A percentile compares a stretch with the other conserved stretches of the same genome.
Evolutionary conservation across 2,329 filamentous ascomycete genomes (phyloP).

Genomic region (Rhynchosporium graminicola): DNA sequence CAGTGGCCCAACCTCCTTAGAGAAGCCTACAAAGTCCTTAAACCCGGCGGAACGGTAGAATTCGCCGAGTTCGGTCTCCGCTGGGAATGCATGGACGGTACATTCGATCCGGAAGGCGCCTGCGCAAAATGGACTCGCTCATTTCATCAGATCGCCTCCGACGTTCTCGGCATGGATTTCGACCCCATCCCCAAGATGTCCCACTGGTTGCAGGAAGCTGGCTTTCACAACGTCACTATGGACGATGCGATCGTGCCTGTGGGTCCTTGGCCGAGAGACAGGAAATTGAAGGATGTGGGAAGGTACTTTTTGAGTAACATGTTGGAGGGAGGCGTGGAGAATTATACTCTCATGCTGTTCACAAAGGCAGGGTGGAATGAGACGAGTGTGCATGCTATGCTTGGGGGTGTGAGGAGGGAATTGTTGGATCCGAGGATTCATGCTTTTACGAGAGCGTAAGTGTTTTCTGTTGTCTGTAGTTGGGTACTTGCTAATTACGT

Average conservation of each 20-base stretch:
- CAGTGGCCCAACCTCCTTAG: conserved; percentile 54
- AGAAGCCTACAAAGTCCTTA: conserved; percentile 46
- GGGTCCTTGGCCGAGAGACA: conserved; percentile 40
- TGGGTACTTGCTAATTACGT: neutral
- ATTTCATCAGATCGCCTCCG: conserved; percentile 17
- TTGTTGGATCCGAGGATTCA: conserved; percentile 29
- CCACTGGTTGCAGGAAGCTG: conserved; percentile 39
- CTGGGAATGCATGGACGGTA: conserved; percentile 28
- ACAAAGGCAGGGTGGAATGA: conserved; percentile 30
- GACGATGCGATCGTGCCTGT: conserved; percentile 27
- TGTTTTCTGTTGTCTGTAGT: neutral
- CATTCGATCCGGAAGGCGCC: conserved; percentile 20
- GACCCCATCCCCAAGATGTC: conserved; percentile 30
- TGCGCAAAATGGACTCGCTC: conserved; percentile 23
- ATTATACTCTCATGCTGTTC: conserved; percentile 29
- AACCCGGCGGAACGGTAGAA: conserved; percentile 31
- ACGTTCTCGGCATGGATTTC: conserved; percentile 26
- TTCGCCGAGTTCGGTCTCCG: conserved; percentile 25
- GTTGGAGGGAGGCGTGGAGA: conserved; percentile 30
- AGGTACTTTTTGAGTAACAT: conserved; percentile 29
- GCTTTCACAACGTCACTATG: conserved; percentile 45
- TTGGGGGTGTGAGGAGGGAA: conserved; percentile 27
- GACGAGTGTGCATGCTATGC: conserved; percentile 27
- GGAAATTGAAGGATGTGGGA: conserved; percentile 38
- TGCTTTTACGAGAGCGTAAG: conserved; percentile 29